Base-by-base conservation (phyloP, 2,329 filamentous ascomycete species). In the Alternaria consortialis region DNA sequence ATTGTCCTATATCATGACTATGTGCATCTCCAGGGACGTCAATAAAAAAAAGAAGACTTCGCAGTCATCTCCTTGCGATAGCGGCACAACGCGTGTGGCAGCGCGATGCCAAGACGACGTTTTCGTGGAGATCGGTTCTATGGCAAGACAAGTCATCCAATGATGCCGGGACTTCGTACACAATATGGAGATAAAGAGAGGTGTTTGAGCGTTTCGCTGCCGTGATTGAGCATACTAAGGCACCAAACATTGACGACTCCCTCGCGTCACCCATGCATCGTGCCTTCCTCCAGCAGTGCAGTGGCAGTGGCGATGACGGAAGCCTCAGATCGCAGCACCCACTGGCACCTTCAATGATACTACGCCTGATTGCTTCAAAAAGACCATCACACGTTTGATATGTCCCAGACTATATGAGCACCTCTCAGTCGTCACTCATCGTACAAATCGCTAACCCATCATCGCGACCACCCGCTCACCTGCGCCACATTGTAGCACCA, bases 401-500 rank as follows among this genome's bases (percentile, higher is more conserved):
- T 8, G 8, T 7, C 27, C 27, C 23, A 39, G 34, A 52, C 25
- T 15, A 20, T 9, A 31, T 8, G 39, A 42, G 5, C 17, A 23
- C 17, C 25, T 29, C 34, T 20, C 27, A 36, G 36, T 56, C 46
- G 58, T 48, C 50, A 51, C 55, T 17, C 37, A 72, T 76, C 67
- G 67, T 70, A 74, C 74, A 68, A 63, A 36, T 32, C 6, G 40
- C 65, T 60, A 65, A 63, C 56, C 64, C 58, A 63, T 65, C 47
- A 32, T 42, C 34, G 17, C 50, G 40, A 58, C 64, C 57, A 36
- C 53, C 55, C 31, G 37, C 61, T 66, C 37, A 44, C 56, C 63
- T 63, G 40, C 56, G 42, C 53, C 53, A 71, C 74, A 71, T 68
- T 67, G 73, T 77, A 73, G 68, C 37, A 74, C 72, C 46, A n/a